Evolutionary conservation across 2,329 filamentous ascomycete genomes (phyloP).

Genomic region (Ophiostoma pallidulum): DNA sequence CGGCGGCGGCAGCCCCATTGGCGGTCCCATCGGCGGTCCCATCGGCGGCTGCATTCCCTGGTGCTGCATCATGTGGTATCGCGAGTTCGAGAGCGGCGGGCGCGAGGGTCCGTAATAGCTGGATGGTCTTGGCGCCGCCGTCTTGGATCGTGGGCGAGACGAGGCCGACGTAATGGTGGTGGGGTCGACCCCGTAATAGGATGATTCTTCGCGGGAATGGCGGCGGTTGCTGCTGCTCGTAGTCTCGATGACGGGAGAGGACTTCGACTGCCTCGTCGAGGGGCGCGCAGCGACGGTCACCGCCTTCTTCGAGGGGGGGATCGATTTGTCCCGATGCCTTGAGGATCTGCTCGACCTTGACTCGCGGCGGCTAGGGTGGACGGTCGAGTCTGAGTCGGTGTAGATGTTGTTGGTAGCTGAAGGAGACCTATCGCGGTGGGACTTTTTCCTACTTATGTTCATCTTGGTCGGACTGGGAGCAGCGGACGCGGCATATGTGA

Average conservation of each 20-base stretch:
- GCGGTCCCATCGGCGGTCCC: not conserved
- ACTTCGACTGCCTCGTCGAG: constrained; percentile 28
- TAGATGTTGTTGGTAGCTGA: constrained; percentile 26
- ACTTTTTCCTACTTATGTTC: constrained; percentile 41
- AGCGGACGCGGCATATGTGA: constrained; percentile 38
- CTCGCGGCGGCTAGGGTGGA: constrained; percentile 27
- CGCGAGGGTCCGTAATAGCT: constrained; percentile 29
- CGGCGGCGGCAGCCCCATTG: not conserved
- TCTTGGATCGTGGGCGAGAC: constrained; percentile 32
- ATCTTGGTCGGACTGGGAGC: constrained; percentile 38
- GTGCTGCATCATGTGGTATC: constrained; percentile 25
- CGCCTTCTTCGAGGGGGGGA: constrained; percentile 21
- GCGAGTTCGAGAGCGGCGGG: constrained; percentile 29
- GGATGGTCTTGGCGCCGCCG: constrained; percentile 24
- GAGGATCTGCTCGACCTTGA: constrained; percentile 26
- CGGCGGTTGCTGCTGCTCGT: constrained; percentile 18
- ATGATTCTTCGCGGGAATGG: constrained; percentile 28
- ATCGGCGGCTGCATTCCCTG: not conserved
- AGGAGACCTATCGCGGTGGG: constrained; percentile 30
- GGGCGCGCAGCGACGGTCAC: constrained; percentile 24
- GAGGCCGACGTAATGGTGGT: constrained; percentile 22
- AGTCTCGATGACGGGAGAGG: constrained; percentile 23
- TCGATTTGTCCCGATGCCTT: constrained; percentile 19
- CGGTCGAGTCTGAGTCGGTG: constrained; percentile 36
- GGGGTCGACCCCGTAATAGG: constrained; percentile 31